These are phyloP conservation scores for Peziza echinospora DNA, from an alignment of 495 filamentous ascomycete genomes.

Conservation along the genomic window DNA sequence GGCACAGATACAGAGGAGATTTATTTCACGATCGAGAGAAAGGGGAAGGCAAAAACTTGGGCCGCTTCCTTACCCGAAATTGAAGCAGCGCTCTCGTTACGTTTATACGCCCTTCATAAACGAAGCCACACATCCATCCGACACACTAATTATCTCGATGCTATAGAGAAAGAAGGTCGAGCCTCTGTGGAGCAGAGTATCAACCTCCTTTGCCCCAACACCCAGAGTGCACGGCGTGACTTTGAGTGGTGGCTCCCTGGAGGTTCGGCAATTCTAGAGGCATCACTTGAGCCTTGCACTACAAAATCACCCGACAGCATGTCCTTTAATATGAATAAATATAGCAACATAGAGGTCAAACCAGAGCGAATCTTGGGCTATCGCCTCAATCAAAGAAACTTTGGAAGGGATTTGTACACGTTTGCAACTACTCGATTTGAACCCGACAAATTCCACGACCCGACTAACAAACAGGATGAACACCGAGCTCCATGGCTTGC, in stretches of 20 bases:
- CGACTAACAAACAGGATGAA: background rate
- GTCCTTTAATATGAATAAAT: too few species aligned
- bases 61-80: background rate
- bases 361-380: background rate
- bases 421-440: too few species aligned
- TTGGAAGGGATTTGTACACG: background rate
- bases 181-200: background rate
- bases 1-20: background rate
- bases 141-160: background rate
- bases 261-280: background rate
- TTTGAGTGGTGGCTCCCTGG: background rate
- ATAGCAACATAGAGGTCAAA: background rate
- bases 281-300: too few species aligned
- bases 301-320: too few species aligned
- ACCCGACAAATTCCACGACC: too few species aligned
- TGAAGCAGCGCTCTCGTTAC: background rate
- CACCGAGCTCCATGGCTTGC: too few species aligned
- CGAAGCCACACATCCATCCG: background rate
- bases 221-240: too few species aligned
- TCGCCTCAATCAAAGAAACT: too few species aligned
- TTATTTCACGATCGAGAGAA: background rate
- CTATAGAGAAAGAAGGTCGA: too few species aligned
- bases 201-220: too few species aligned
- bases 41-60: background rate
- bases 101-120: background rate